Evolutionary conservation across 2,329 filamentous ascomycete genomes (phyloP).

Genomic region (Sporothrix pallida): DNA sequence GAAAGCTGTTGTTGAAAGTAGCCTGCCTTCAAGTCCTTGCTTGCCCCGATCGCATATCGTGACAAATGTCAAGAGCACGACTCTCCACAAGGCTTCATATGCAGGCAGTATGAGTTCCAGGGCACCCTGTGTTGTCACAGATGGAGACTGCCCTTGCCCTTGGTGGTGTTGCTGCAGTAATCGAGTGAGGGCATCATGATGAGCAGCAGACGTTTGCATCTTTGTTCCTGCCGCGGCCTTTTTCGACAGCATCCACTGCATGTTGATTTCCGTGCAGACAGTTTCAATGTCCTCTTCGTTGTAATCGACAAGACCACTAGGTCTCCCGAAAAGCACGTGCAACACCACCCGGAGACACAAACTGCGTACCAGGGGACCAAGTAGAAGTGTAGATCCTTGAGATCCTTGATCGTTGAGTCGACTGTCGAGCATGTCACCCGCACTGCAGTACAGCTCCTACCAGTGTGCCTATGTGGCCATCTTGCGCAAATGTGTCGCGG

Average conservation of each 20-base stretch:
- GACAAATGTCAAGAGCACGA: not conserved
- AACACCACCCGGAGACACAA: not conserved
- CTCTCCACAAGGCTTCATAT: conserved; percentile 5
- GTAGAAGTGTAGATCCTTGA: not conserved
- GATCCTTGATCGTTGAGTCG: not conserved
- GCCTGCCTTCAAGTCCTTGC: not conserved
- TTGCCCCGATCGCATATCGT: not conserved
- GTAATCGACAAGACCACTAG: not conserved
- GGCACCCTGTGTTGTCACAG: not conserved
- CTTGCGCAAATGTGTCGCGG: not conserved
- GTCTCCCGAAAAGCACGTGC: not conserved
- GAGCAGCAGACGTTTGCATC: not conserved
- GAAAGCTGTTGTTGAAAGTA: not conserved
- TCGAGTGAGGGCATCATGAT: not conserved
- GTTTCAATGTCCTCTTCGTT: not conserved
- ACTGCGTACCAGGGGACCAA: not conserved
- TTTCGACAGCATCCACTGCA: conserved; percentile 5
- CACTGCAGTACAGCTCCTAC: not conserved
- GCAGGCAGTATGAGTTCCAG: not conserved
- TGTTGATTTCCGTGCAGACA: conserved; percentile 5
- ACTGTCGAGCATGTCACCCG: not conserved
- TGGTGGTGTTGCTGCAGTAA: not conserved
- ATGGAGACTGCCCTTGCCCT: not conserved
- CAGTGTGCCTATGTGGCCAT: not conserved
- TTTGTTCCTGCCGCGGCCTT: not conserved